phyloP scores from a whole-genome alignment of 106 monocot species.

The Triglochin maritima region DNA sequence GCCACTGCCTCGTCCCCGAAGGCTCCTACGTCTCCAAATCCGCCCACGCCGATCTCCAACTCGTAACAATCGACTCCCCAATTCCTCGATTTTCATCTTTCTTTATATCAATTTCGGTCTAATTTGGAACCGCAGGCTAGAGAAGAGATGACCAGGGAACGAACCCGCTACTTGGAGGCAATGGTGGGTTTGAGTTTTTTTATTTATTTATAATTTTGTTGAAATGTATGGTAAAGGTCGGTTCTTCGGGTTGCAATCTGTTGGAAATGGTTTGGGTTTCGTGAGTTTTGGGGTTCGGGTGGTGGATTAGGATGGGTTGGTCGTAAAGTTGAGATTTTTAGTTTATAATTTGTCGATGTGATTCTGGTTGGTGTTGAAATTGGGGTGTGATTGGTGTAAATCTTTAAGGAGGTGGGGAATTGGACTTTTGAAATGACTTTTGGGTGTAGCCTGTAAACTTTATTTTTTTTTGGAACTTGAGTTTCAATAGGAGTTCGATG shows the following conservation, averaged over 20 bases:
- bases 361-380: too few relatives aligned
- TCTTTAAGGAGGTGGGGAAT: too few relatives aligned
- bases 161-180: slow-evolving; percentile 72
- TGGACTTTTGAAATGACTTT: too few relatives aligned
- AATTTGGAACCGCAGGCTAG: slow-evolving; percentile 42
- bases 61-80: slow-evolving; percentile 18
- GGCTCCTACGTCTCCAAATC: slow-evolving; percentile 76
- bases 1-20: slow-evolving; percentile 84
- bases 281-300: not conserved
- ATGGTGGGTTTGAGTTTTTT: slow-evolving; percentile 30
- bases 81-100: not conserved
- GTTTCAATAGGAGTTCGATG: too few relatives aligned
- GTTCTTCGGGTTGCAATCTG: not conserved
- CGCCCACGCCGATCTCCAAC: slow-evolving; percentile 66
- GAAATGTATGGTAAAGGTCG: not conserved
- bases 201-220: not conserved
- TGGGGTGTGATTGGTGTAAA: too few relatives aligned
- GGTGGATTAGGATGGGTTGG: not conserved
- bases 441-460: too few relatives aligned
- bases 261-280: not conserved
- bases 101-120: not conserved
- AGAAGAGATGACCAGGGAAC: slow-evolving; percentile 82
- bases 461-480: too few relatives aligned
- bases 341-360: too few relatives aligned
- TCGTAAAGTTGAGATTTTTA: not conserved